Evolutionary conservation across 257 asterid genomes (phyloP).

Genomic region (Capsicum chinense): DNA sequence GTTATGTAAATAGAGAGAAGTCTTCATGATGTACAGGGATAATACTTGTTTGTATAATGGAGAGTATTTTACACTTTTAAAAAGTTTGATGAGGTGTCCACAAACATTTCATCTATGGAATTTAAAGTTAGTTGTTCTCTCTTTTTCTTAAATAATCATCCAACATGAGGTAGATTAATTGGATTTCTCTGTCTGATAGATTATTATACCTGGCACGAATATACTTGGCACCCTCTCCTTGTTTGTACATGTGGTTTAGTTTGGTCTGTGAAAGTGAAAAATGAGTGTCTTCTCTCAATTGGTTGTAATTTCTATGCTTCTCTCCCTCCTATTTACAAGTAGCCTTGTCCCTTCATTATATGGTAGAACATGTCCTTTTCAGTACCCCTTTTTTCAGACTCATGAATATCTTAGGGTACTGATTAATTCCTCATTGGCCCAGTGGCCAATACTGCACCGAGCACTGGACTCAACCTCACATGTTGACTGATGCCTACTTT

Average conservation of each 20-base stretch:
- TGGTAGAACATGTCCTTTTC: neutral
- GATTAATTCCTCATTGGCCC: neutral
- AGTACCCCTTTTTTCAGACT: neutral
- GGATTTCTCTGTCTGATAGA: neutral
- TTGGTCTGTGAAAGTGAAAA: no score
- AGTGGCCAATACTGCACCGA: neutral
- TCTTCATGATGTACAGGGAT: neutral
- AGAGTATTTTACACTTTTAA: neutral
- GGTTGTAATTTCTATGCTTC: neutral
- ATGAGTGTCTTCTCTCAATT: neutral
- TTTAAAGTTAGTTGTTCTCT: neutral
- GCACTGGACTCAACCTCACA: neutral
- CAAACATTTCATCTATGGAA: neutral
- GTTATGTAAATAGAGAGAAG: neutral
- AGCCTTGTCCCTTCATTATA: neutral
- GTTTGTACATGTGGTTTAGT: neutral
- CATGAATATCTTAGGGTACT: neutral
- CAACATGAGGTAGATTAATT: neutral
- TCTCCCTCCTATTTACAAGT: neutral
- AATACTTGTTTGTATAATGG: neutral
- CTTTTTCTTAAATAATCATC: neutral
- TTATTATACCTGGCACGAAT: neutral
- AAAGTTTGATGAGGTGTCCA: neutral
- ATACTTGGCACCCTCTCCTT: neutral
- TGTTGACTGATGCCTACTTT: neutral